These are phyloP conservation scores for Aphanomyces cochlioides DNA, from an alignment of 352 stramenopile genomes.

Conservation along the genomic window DNA sequence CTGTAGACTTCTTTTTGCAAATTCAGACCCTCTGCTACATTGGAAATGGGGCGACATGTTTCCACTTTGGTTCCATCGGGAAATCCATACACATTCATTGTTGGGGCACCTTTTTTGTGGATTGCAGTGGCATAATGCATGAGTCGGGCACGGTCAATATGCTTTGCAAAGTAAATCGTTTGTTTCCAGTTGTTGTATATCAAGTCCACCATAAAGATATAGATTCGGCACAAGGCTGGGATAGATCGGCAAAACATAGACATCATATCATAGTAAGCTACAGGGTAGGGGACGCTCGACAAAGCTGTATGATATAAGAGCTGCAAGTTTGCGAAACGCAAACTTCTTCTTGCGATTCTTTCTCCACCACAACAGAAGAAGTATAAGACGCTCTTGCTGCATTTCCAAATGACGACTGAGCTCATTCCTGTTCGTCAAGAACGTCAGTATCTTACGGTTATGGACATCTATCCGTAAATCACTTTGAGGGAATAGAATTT, in stretches of 20 bases:
- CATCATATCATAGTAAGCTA: conserved; percentile 11
- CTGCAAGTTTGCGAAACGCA: too few species aligned
- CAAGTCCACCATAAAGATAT: conserved; percentile 5
- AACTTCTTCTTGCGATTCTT: too few species aligned
- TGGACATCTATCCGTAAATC: too few species aligned
- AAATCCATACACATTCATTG: conserved; percentile 17
- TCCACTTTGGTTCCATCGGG: conserved; percentile 15
- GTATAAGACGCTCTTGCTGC: too few species aligned
- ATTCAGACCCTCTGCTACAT: too few species aligned
- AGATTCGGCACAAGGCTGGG: background rate
- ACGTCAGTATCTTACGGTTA: too few species aligned
- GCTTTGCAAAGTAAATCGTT: conserved; percentile 6
- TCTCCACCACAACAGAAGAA: too few species aligned
- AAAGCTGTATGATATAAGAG: too few species aligned
- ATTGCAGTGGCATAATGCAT: conserved; percentile 9
- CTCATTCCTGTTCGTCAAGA: too few species aligned
- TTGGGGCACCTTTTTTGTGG: conserved; percentile 13
- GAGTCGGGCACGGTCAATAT: conserved; percentile 14
- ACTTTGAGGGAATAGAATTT: too few species aligned
- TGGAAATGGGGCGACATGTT: background rate
- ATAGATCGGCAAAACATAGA: background rate
- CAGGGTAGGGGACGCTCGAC: conserved; percentile 1
- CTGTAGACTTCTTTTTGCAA: too few species aligned
- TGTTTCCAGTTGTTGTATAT: background rate
- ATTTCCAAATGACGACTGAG: too few species aligned